Conservation (phyloP, 805 yeast species). For the Allodekkera sacchari region DNA sequence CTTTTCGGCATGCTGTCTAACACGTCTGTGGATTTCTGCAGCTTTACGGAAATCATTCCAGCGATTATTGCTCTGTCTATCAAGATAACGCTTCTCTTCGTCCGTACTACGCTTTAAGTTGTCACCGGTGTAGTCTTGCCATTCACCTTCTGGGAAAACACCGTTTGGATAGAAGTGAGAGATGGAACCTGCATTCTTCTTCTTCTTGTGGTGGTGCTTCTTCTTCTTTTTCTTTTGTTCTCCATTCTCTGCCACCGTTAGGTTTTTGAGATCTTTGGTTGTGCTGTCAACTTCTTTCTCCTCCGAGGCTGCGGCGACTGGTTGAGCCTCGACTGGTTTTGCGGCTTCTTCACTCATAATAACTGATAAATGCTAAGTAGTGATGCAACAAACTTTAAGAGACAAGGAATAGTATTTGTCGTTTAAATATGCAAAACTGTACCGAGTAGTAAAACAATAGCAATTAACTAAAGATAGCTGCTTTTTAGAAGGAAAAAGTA, state of each 20-base stretch:
- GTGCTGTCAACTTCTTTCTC: neutral
- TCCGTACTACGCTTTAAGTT: constrained; percentile 68
- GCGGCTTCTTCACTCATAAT: constrained; percentile 5
- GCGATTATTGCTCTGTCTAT: constrained; percentile 48
- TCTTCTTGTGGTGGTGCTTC: constrained; percentile 48
- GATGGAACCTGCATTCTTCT: constrained; percentile 52
- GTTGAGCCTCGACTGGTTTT: constrained; percentile 1
- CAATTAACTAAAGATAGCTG: no score
- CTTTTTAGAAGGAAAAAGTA: no score
- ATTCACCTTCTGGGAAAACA: constrained; percentile 79
- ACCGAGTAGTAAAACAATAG: no score
- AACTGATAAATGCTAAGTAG: neutral
- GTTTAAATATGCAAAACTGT: no score
- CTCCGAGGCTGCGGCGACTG: neutral
- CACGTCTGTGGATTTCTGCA: constrained; percentile 93
- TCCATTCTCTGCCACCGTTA: constrained; percentile 1
- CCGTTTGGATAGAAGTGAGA: constrained; percentile 62
- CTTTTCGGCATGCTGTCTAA: constrained; percentile 68
- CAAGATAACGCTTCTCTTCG: constrained; percentile 78
- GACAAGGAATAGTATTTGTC: no score
- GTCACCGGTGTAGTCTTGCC: constrained; percentile 66
- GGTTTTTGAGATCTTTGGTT: neutral
- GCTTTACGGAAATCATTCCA: constrained; percentile 93
- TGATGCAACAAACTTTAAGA: no score
- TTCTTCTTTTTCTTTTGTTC: constrained; percentile 51